Conservation (phyloP, 2,329 filamentous ascomycete species). For the Cytospora piceicola region DNA sequence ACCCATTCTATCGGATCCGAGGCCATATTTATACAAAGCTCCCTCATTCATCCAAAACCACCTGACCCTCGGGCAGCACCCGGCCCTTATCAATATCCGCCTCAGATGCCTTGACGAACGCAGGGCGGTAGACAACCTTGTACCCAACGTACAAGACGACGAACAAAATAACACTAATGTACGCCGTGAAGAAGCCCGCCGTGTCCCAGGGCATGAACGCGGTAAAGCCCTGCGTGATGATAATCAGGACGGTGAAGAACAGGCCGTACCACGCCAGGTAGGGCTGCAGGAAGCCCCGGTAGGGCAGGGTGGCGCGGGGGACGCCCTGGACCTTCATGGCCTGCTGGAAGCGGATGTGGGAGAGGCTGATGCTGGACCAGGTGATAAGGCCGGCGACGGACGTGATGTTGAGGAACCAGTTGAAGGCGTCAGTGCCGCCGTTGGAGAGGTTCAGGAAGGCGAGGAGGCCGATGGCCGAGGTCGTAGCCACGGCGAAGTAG, state of each 20-base stretch:
- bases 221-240: constrained; percentile 71
- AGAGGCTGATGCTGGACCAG: constrained; percentile 68
- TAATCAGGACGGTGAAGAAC: constrained; percentile 66
- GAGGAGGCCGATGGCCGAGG: constrained; percentile 63
- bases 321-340: constrained; percentile 61
- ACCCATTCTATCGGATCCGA: not conserved
- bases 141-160: constrained; percentile 62
- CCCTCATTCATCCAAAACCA: constrained; percentile 3
- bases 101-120: constrained; percentile 35
- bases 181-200: constrained; percentile 65
- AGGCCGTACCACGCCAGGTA: constrained; percentile 68
- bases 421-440: constrained; percentile 64
- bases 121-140: constrained; percentile 50
- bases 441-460: constrained; percentile 69
- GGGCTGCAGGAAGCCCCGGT: constrained; percentile 64
- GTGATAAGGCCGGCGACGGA: constrained; percentile 71
- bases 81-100: constrained; percentile 35
- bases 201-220: constrained; percentile 67
- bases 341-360: constrained; percentile 69
- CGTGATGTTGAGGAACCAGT: constrained; percentile 74
- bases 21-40: not conserved
- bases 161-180: constrained; percentile 68
- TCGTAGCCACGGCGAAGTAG: constrained; percentile 60
- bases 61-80: constrained; percentile 3
- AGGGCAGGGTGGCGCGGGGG: constrained; percentile 61